A percentile compares a stretch with the other conserved stretches of the same genome.
Evolutionary conservation across 2,329 filamentous ascomycete genomes (phyloP).

Genomic region (Aureobasidium sp.): DNA sequence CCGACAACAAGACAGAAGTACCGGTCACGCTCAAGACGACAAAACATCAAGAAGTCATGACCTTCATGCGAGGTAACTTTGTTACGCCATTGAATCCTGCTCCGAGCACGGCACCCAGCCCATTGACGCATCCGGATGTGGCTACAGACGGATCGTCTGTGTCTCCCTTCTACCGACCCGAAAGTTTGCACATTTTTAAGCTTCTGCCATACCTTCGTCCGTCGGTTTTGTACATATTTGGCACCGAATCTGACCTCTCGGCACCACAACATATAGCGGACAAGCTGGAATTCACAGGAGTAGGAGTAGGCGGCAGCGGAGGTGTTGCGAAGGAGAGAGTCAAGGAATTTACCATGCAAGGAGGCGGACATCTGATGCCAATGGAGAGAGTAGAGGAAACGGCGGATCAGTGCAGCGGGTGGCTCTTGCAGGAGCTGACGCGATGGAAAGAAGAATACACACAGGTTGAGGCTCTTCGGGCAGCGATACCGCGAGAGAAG

Average conservation of each 20-base stretch:
- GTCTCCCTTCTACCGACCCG: constrained; percentile 59
- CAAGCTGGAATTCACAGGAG: constrained; percentile 59
- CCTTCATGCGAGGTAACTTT: constrained; percentile 60
- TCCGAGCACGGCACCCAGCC: constrained; percentile 30
- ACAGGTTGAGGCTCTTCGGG: constrained; percentile 13
- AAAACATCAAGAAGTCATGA: constrained; percentile 82
- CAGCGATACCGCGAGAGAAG: constrained; percentile 19
- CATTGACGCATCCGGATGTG: constrained; percentile 38
- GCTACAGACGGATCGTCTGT: constrained; percentile 31
- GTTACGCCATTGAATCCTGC: constrained; percentile 19
- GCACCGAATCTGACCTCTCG: constrained; percentile 52
- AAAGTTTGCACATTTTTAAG: constrained; percentile 50
- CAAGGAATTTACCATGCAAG: constrained; percentile 54
- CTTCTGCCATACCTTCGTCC: constrained; percentile 57
- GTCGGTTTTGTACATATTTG: constrained; percentile 63
- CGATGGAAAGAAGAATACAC: constrained; percentile 29
- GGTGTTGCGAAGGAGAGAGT: constrained; percentile 60
- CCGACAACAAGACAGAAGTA: constrained; percentile 24
- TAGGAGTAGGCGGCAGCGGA: constrained; percentile 60
- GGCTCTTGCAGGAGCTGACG: constrained; percentile 29
- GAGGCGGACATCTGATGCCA: constrained; percentile 70
- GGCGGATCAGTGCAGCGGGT: constrained; percentile 45
- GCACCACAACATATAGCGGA: constrained; percentile 42
- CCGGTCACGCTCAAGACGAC: constrained; percentile 70
- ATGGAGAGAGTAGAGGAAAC: constrained; percentile 68